Base-by-base conservation (phyloP, 441 rosid species). In the Viola pubescens region DNA sequence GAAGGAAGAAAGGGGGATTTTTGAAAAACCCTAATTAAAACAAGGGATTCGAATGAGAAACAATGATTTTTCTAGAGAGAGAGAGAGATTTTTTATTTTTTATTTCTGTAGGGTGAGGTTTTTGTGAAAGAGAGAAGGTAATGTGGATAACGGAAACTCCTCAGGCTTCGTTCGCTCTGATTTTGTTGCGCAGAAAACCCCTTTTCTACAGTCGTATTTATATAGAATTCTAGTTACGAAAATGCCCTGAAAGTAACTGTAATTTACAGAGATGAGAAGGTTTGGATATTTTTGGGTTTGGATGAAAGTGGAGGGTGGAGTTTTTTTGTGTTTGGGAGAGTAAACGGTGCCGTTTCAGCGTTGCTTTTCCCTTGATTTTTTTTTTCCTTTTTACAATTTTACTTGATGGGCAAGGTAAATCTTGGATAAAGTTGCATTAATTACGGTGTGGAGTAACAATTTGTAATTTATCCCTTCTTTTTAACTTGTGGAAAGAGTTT, bases 131-230 rank as follows among this genome's bases (percentile, higher is more conserved):
- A 43, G 46, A 43, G 49, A 7, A 4, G n/a, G 34, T 26, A 26
- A 26, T 65, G 54, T 42, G 83, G 88, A 82, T 82, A 79, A 85
- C 92, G 82, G 85, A 81, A 83, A 85, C 87, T 74, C 78, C 79
- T 79, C 88, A 61, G 77, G 77, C 80, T 73, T 73, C 84, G 74
- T 79, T 79, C 82, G 75, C 58, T 58, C 65, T 54, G 13, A 41
- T n/a, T 48, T 60, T 66, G 4, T 46, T 19, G 7, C 10, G 3
- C 41, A 3, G 47, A 9, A 51, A 37, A 10, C 7, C 45, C 13
- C 14, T 9, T 13, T 5, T 3, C 46, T 0, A 9, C 19, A 34
- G 48, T 45, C 10, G 8, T 0, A 54, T 47, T 46, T 70, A 68
- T 65, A 58, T 45, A 58, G 13, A 2, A 5, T 4, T 4, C 0